A percentile compares a stretch with the other conserved stretches of the same genome.
Conservation (phyloP, 345 rosid genomes). For the Gossypium bickii region DNA sequence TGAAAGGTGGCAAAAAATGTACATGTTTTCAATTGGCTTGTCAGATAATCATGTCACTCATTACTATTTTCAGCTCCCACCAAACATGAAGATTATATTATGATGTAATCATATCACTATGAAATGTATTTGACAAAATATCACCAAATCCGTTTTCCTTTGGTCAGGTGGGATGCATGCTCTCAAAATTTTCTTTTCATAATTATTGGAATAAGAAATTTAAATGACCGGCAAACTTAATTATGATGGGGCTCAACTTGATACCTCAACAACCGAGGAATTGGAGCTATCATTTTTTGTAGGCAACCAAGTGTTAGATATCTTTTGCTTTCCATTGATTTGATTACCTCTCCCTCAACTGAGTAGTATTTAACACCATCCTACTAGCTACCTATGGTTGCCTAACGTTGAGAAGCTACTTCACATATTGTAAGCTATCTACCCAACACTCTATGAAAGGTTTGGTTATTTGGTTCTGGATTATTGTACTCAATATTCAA, state of each 20-base stretch:
- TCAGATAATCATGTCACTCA: neutral
- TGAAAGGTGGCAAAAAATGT: neutral
- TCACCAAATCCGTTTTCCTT: neutral
- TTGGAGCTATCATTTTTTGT: neutral
- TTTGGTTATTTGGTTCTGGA: neutral
- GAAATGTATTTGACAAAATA: neutral
- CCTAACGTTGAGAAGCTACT: neutral
- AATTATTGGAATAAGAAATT: neutral
- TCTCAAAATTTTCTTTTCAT: neutral
- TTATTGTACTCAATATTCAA: too few relatives aligned
- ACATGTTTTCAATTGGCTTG: neutral
- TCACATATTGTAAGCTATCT: neutral
- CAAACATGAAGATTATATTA: neutral
- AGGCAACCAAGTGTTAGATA: constrained; percentile 3
- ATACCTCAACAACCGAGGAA: neutral
- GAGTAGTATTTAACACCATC: neutral
- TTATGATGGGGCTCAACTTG: neutral
- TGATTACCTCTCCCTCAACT: neutral
- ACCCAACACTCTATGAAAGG: neutral
- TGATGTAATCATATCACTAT: constrained; percentile 1
- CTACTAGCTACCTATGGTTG: neutral
- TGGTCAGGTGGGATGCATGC: neutral
- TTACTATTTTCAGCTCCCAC: neutral
- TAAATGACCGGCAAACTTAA: neutral
- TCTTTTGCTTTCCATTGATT: neutral